These are phyloP conservation scores for Pseudocercospora macadamiae DNA, from an alignment of 2,329 filamentous ascomycete species.

Conservation along the genomic window DNA sequence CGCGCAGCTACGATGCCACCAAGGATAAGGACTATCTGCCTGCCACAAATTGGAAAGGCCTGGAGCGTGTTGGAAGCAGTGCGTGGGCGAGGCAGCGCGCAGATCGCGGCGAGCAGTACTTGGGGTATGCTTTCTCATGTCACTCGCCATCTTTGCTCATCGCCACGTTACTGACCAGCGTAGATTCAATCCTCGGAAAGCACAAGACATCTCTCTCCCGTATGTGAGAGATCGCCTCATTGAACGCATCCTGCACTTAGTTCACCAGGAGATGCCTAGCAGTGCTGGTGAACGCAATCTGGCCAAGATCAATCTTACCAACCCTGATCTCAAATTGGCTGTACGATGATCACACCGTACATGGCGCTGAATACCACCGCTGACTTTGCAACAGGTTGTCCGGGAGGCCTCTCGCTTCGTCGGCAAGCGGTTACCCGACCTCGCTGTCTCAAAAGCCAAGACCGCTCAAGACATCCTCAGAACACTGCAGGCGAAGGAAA, in stretches of 20 bases:
- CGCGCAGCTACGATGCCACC: conserved; percentile 28
- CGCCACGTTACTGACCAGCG: too few species aligned
- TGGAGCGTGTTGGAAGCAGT: conserved; percentile 58
- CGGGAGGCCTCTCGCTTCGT: conserved; percentile 82
- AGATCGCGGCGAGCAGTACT: conserved; percentile 41
- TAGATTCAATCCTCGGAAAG: neutral
- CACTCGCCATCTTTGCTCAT: too few species aligned
- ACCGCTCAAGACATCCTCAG: conserved; percentile 34
- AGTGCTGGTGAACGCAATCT: neutral
- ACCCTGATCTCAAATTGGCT: conserved; percentile 66
- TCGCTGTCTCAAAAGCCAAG: conserved; percentile 54
- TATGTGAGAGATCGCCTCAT: neutral
- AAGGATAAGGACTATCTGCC: conserved; percentile 46
- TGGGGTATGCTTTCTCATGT: conserved; percentile 34
- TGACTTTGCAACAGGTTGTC: conserved; percentile 64
- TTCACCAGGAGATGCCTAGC: neutral
- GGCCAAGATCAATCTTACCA: neutral
- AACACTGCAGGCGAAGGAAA: conserved; percentile 40
- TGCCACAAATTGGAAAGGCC: conserved; percentile 55
- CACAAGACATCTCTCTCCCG: neutral
- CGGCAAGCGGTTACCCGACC: conserved; percentile 75
- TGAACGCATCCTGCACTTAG: neutral
- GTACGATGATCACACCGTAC: conserved; percentile 49
- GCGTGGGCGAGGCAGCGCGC: conserved; percentile 44
- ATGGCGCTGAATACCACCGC: neutral